phyloP scores from a whole-genome alignment of 2,329 filamentous ascomycete genomes.

The Colletotrichum ledebouriae region DNA sequence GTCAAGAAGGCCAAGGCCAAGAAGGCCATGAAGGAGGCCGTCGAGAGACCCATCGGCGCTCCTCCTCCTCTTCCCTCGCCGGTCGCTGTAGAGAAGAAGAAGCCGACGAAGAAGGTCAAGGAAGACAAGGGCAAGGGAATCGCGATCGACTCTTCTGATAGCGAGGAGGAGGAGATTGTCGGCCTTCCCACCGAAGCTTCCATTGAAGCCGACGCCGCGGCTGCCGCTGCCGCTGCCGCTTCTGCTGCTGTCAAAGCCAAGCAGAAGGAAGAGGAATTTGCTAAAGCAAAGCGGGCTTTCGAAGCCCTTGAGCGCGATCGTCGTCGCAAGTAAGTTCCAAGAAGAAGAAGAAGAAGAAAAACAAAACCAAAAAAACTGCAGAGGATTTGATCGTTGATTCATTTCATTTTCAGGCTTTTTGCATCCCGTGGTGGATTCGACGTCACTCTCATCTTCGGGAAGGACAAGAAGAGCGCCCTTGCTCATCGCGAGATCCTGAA shows the following conservation, averaged over 20 bases:
- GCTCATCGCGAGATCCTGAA: slow-evolving; percentile 52
- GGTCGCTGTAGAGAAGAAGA: background rate
- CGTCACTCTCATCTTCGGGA: slow-evolving; percentile 23
- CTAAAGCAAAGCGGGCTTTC: slow-evolving; percentile 18
- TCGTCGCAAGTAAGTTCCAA: slow-evolving; percentile 15
- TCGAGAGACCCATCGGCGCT: slow-evolving; percentile 1
- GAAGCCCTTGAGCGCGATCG: slow-evolving; percentile 18
- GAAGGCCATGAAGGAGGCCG: slow-evolving; percentile 2
- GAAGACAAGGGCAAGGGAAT: slow-evolving; percentile 7
- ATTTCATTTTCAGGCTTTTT: slow-evolving; percentile 2
- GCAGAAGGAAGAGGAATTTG: slow-evolving; percentile 6
- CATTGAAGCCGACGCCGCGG: background rate
- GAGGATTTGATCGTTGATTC: background rate
- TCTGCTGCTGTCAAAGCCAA: background rate
- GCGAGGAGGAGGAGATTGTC: slow-evolving; percentile 11
- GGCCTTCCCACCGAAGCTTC: background rate
- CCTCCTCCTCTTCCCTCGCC: background rate
- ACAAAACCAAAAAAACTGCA: too few species aligned
- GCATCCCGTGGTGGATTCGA: slow-evolving; percentile 1
- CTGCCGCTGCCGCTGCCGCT: background rate
- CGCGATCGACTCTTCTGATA: background rate
- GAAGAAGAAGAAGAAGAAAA: background rate
- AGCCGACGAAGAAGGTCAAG: slow-evolving; percentile 11
- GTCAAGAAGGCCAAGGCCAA: slow-evolving; percentile 11
- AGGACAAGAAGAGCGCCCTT: background rate